A percentile compares a stretch with the other conserved stretches of the same genome.
Evolutionary conservation across 495 filamentous ascomycete species (phyloP).

Genomic region (Penicillium coffeae): DNA sequence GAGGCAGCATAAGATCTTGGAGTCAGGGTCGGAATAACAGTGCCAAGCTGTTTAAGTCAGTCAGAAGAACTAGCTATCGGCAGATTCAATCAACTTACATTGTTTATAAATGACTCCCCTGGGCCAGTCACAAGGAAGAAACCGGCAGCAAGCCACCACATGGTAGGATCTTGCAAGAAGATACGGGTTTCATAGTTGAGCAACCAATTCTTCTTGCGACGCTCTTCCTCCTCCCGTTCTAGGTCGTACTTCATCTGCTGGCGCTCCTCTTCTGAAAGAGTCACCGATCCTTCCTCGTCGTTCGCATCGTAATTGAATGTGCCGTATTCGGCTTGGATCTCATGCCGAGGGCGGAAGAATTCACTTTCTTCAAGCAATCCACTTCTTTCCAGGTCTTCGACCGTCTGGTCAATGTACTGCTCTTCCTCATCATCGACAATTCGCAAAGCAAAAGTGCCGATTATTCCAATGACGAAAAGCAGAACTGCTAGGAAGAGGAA

Average conservation of each 20-base stretch:
- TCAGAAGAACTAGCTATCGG: neutral
- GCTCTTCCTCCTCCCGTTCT: constrained; percentile 58
- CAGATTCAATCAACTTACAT: constrained; percentile 38
- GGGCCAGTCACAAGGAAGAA: constrained; percentile 94
- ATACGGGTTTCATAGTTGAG: constrained; percentile 80
- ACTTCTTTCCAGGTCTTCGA: constrained; percentile 79
- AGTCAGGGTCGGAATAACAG: constrained; percentile 81
- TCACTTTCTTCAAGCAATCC: constrained; percentile 72
- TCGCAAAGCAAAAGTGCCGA: constrained; percentile 68
- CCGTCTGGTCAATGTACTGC: constrained; percentile 79
- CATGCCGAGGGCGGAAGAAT: constrained; percentile 50
- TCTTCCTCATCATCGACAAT: constrained; percentile 58
- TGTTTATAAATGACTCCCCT: constrained; percentile 96
- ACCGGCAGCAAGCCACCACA: constrained; percentile 90
- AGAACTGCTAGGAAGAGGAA: constrained; percentile 76
- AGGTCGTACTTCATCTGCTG: constrained; percentile 46
- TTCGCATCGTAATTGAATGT: constrained; percentile 38
- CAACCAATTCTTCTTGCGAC: constrained; percentile 74
- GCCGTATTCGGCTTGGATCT: constrained; percentile 46
- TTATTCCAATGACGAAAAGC: constrained; percentile 62
- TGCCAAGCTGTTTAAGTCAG: constrained; percentile 58
- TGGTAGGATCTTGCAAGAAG: constrained; percentile 82
- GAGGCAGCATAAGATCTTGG: constrained; percentile 49
- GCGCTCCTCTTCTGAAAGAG: constrained; percentile 43
- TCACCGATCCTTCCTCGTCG: constrained; percentile 27